These are phyloP conservation scores for Asterochloris sp. DNA, from an alignment of 139 green algal species.

Conservation along the genomic window DNA sequence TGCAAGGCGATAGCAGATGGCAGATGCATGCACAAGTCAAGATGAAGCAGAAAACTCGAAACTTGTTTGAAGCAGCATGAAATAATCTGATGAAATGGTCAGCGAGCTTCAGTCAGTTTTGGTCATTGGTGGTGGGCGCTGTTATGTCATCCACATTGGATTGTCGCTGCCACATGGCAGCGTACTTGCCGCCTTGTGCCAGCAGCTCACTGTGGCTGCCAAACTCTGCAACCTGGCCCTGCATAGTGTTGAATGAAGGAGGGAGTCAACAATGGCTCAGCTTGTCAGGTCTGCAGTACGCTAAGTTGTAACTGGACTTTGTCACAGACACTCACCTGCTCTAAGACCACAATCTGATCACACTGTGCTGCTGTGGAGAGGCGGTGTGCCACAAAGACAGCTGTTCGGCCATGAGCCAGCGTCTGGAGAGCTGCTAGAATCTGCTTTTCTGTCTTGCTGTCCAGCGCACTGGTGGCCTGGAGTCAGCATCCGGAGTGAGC, in stretches of 20 bases:
- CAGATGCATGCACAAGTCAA: neutral
- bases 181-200: conserved; percentile 57
- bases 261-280: neutral
- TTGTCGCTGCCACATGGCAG: conserved; percentile 64
- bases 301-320: neutral
- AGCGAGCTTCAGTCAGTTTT: neutral
- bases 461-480: conserved; percentile 82
- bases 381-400: conserved; percentile 93
- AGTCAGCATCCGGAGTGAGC: too few relatives aligned
- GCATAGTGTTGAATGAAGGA: neutral
- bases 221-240: conserved; percentile 52
- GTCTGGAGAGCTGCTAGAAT: conserved; percentile 57
- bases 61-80: neutral
- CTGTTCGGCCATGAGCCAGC: conserved; percentile 71
- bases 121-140: neutral
- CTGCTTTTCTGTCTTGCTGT: conserved; percentile 71
- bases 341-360: conserved; percentile 88
- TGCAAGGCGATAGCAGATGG: neutral
- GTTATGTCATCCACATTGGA: conserved; percentile 12
- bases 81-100: neutral
- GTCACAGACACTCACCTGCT: conserved; percentile 33
- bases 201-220: conserved; percentile 72
- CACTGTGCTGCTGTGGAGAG: conserved; percentile 88
- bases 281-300: neutral
- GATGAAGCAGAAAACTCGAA: too few relatives aligned